Evolutionary conservation across 306 rosid species (phyloP).

Genomic region (Quercus mongolica): DNA sequence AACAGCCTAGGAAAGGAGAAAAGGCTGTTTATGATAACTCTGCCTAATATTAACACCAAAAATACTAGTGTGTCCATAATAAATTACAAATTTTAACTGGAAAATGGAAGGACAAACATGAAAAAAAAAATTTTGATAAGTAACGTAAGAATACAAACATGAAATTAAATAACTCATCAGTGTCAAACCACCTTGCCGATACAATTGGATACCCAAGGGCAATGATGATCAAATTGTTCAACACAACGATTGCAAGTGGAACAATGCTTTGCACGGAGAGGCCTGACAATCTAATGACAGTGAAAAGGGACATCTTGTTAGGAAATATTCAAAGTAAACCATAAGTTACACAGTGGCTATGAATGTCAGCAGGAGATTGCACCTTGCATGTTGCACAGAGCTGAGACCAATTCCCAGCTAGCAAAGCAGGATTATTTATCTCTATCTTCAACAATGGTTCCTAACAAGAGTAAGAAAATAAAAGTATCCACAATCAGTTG

Average conservation of each 20-base stretch:
- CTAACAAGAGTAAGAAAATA: constrained; percentile 34
- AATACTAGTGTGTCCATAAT: background rate
- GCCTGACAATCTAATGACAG: constrained; percentile 83
- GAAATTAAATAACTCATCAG: constrained; percentile 12
- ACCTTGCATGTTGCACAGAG: constrained; percentile 94
- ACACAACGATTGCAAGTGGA: constrained; percentile 92
- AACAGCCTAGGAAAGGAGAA: background rate
- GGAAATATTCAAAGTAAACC: background rate
- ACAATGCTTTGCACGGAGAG: constrained; percentile 99
- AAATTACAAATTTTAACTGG: background rate
- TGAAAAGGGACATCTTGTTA: background rate
- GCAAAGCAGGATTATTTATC: constrained; percentile 83
- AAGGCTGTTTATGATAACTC: background rate
- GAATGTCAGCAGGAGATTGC: constrained; percentile 20
- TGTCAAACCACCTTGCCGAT: constrained; percentile 77
- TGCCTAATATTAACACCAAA: background rate
- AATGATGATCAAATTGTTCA: constrained; percentile 98
- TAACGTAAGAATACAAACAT: background rate
- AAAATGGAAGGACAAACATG: background rate
- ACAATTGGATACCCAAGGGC: constrained; percentile 99
- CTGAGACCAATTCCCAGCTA: constrained; percentile 91
- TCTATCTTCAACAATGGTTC: constrained; percentile 93
- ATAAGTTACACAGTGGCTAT: background rate
- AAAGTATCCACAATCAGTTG: constrained; percentile 19
- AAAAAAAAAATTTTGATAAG: background rate